Percentiles rank a stretch among this genome's conserved stretches.
phyloP scores from a whole-genome alignment of 2,329 filamentous ascomycete genomes.

The Nannizziopsis barbatae region DNA sequence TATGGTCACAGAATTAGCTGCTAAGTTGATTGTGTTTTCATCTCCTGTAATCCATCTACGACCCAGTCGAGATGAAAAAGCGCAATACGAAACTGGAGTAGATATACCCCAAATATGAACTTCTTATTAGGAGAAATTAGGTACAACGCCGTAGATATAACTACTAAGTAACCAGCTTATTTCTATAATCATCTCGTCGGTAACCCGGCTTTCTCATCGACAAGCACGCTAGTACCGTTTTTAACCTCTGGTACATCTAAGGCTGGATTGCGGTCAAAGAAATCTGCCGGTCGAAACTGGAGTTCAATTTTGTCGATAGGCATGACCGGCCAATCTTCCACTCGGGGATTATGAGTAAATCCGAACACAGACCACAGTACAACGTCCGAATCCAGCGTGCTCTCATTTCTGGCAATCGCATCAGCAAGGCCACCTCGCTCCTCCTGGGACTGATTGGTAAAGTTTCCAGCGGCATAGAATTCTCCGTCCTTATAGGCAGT shows the following conservation, averaged over 20 bases:
- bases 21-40: too few species aligned
- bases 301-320: conserved; percentile 41
- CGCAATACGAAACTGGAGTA: too few species aligned
- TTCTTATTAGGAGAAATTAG: too few species aligned
- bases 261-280: conserved; percentile 40
- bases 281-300: conserved; percentile 39
- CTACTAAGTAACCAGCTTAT: too few species aligned
- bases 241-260: conserved; percentile 37
- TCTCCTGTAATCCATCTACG: too few species aligned
- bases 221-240: conserved; percentile 20
- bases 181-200: background rate
- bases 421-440: conserved; percentile 38
- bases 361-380: conserved; percentile 43
- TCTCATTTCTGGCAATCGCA: conserved; percentile 34
- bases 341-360: conserved; percentile 42
- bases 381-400: conserved; percentile 36
- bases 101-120: too few species aligned
- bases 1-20: too few species aligned
- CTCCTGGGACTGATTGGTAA: conserved; percentile 36
- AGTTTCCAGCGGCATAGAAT: conserved; percentile 40
- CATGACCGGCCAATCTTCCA: conserved; percentile 43
- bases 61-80: too few species aligned
- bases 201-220: conserved; percentile 5
- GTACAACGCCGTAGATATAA: too few species aligned
- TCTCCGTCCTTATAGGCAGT: conserved; percentile 42